Base-by-base conservation (phyloP, 1,139 yeast genomes). In the Casaregolazyma suthepensis region DNA sequence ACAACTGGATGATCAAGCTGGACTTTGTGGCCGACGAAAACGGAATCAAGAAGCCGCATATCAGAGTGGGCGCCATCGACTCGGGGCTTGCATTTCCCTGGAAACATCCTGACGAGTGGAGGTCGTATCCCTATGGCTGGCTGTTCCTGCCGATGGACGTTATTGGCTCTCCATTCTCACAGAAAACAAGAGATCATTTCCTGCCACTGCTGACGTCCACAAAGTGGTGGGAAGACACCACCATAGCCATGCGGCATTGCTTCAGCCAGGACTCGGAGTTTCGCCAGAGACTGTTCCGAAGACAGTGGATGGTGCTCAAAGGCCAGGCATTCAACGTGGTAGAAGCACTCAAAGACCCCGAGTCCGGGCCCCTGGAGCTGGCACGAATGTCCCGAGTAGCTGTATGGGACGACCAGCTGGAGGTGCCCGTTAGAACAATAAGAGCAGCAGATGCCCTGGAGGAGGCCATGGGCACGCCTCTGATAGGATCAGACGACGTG, bases 21-120 rank as follows among this genome's bases (percentile, higher is more conserved):
- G 75, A 74, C 9, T 81, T 85, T 85, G 66, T 60, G 38, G 57
- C 54, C 43, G 38, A 29, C 44, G 45, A 45, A 43, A 22, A 22
- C 42, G 45, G 54, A 20, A 56, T 47, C 12, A 63, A 59, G 38
- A 60, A 59, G 26, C 85, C 86, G 0, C 57, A 56, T 0, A 59
- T 85, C n/a, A 75, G 71, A 51, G 74, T 85, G 19, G 90, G 89
- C 1, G 93, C 93, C 0, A 85, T 85, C 51, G 93, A 85, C 63
- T 83, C 88, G 2, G 91, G 91, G 0, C 71, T 85, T 31, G 78
- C 91, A 0, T 85, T 83, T 61, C 93, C 93, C 3, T 85, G 91
- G 91, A 85, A 85, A 61, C 88, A 84, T 59, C 93, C 93, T 0
- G 87, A 85, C 65, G 90, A 84, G 63, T 85, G 91, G 90, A 70